Conservation (phyloP, 1,139 yeast species). For the Diutina pseudorugosa region DNA sequence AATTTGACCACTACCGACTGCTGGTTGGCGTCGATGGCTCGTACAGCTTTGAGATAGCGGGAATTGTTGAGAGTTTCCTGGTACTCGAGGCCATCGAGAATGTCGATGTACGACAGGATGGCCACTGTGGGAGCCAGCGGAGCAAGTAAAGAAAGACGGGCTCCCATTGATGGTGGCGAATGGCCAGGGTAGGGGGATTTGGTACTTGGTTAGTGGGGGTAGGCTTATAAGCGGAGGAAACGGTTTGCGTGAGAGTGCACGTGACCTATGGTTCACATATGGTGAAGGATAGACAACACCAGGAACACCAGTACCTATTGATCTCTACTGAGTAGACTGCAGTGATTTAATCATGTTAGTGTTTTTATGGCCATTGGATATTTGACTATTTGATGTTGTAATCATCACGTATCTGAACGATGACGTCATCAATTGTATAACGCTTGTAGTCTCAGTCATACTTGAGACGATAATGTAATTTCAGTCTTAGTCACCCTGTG, state of each 20-base stretch:
- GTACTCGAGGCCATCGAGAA: slow-evolving; percentile 62
- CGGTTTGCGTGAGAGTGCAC: neutral
- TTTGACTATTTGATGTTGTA: too few species aligned
- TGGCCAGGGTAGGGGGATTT: neutral
- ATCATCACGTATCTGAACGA: too few species aligned
- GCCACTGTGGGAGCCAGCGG: slow-evolving; percentile 92
- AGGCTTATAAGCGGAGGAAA: neutral
- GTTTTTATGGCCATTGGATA: too few species aligned
- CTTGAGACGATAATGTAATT: too few species aligned
- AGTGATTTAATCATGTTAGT: too few species aligned
- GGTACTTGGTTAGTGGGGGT: neutral
- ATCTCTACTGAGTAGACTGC: too few species aligned
- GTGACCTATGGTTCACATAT: neutral
- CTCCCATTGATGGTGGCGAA: slow-evolving; percentile 47
- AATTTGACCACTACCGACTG: slow-evolving; percentile 59
- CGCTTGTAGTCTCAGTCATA: too few species aligned
- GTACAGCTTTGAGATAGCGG: slow-evolving; percentile 75
- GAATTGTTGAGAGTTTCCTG: slow-evolving; percentile 61
- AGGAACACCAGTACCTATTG: too few species aligned
- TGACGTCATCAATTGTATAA: too few species aligned
- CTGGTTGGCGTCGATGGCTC: slow-evolving; percentile 58
- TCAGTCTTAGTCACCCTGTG: too few species aligned
- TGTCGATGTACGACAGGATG: slow-evolving; percentile 77
- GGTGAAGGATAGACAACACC: too few species aligned
- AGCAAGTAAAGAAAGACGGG: slow-evolving; percentile 70